A percentile compares a stretch with the other conserved stretches of the same genome.
phyloP scores from a whole-genome alignment of 371 early-diverging fungal species.

The Chytridium lagenaria region DNA sequence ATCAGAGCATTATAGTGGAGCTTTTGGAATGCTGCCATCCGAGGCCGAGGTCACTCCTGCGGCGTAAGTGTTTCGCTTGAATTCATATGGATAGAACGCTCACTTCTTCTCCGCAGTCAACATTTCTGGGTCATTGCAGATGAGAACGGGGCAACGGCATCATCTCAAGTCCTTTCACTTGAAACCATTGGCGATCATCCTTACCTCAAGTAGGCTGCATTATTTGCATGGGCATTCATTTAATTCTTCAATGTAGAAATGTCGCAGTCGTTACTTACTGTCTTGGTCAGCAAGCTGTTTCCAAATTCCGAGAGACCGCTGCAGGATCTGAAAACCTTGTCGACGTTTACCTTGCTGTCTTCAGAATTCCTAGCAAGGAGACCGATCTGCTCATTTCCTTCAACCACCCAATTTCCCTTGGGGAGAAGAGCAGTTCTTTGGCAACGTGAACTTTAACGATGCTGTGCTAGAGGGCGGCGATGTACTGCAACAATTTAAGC shows the following conservation, averaged over 20 bases:
- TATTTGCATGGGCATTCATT: neutral
- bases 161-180: constrained; percentile 16
- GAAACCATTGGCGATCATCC: constrained; percentile 8
- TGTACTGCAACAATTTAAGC: constrained; percentile 4
- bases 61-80: constrained; percentile 60
- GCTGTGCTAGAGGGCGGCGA: constrained; percentile 11
- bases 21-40: constrained; percentile 70
- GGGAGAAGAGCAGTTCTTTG: constrained; percentile 43
- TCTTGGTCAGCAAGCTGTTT: constrained; percentile 67
- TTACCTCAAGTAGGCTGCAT: constrained; percentile 16
- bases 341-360: constrained; percentile 68
- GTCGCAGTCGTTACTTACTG: constrained; percentile 37
- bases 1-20: constrained; percentile 85
- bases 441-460: constrained; percentile 36
- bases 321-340: constrained; percentile 65
- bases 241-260: constrained; percentile 1
- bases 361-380: constrained; percentile 64
- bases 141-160: constrained; percentile 72
- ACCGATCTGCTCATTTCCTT: constrained; percentile 79
- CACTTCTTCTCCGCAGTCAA: neutral
- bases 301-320: constrained; percentile 71
- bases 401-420: constrained; percentile 63
- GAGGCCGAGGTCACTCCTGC: constrained; percentile 44
- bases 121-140: constrained; percentile 82
- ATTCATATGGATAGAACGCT: too few species aligned